Percentiles rank a stretch among this genome's conserved stretches.
phyloP scores from a whole-genome alignment of 805 yeast species.

The Diddensiella caesifluorescens region DNA sequence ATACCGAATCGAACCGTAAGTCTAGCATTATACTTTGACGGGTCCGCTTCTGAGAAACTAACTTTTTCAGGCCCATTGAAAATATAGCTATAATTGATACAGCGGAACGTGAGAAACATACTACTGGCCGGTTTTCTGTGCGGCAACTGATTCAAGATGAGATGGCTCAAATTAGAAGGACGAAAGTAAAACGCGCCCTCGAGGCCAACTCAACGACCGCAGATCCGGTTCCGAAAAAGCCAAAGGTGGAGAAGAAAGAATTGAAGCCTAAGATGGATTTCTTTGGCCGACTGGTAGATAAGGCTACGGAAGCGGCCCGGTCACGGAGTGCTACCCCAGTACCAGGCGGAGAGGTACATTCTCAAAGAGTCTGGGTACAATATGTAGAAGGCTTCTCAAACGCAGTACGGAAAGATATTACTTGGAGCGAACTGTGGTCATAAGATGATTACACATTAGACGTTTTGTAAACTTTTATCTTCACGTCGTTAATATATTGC shows the following conservation, averaged over 20 bases:
- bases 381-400: slow-evolving; percentile 88
- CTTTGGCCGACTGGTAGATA: slow-evolving; percentile 17
- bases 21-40: slow-evolving; percentile 18
- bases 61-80: slow-evolving; percentile 1
- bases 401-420: slow-evolving; percentile 79
- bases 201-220: not conserved
- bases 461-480: no score
- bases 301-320: slow-evolving; percentile 3
- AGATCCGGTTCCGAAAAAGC: not conserved
- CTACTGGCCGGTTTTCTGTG: slow-evolving; percentile 18
- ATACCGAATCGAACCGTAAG: slow-evolving; percentile 30
- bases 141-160: slow-evolving; percentile 15
- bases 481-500: no score
- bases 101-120: slow-evolving; percentile 11
- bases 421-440: slow-evolving; percentile 61
- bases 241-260: slow-evolving; percentile 7
- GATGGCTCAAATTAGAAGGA: not conserved
- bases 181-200: slow-evolving; percentile 7
- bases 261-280: slow-evolving; percentile 11
- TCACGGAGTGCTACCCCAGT: not conserved
- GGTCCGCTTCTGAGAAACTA: not conserved
- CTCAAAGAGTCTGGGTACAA: slow-evolving; percentile 65
- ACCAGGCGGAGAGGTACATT: slow-evolving; percentile 10
- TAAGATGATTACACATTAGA: no score
- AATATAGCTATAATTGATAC: slow-evolving; percentile 4